These are phyloP conservation scores for Grosmannia serpens DNA, from an alignment of 2,329 filamentous ascomycete genomes.

Conservation along the genomic window DNA sequence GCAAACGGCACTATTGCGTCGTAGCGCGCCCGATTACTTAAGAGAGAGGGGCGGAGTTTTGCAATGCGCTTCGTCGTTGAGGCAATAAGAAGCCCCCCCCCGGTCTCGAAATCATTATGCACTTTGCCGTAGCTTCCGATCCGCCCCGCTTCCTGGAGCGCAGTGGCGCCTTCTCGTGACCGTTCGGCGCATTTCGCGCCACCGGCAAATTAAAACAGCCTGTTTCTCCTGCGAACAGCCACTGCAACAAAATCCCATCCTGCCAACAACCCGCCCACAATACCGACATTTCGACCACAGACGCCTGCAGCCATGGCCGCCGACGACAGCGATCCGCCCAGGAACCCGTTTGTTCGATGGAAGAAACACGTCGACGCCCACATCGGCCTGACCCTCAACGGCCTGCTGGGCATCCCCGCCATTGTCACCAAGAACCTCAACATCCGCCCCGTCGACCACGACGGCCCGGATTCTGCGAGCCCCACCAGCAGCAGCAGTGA, in stretches of 20 bases:
- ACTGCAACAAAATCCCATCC: background rate
- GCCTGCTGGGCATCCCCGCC: slow-evolving; percentile 16
- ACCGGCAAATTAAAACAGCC: background rate
- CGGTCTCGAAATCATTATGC: background rate
- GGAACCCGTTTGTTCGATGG: slow-evolving; percentile 28
- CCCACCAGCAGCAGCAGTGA: background rate
- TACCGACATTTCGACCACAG: background rate
- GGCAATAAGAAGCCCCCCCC: background rate
- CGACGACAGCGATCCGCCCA: slow-evolving; percentile 13
- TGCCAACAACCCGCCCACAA: background rate
- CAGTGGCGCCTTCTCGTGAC: background rate
- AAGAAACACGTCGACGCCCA: slow-evolving; percentile 28
- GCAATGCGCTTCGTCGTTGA: background rate
- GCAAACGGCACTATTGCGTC: background rate
- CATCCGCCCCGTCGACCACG: slow-evolving; percentile 4
- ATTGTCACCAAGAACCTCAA: slow-evolving; percentile 17
- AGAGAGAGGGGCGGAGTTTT: background rate
- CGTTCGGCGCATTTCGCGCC: background rate
- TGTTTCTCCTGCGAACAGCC: background rate
- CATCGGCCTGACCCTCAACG: slow-evolving; percentile 21
- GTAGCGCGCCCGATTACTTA: background rate
- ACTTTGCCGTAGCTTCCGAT: background rate
- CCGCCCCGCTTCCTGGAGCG: background rate
- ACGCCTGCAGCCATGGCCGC: slow-evolving; percentile 10
- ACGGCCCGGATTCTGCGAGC: background rate